A percentile compares a stretch with the other conserved stretches of the same genome.
Conservation (phyloP, 1,284 basidiomycete species). For the Heliocybe sulcata region DNA sequence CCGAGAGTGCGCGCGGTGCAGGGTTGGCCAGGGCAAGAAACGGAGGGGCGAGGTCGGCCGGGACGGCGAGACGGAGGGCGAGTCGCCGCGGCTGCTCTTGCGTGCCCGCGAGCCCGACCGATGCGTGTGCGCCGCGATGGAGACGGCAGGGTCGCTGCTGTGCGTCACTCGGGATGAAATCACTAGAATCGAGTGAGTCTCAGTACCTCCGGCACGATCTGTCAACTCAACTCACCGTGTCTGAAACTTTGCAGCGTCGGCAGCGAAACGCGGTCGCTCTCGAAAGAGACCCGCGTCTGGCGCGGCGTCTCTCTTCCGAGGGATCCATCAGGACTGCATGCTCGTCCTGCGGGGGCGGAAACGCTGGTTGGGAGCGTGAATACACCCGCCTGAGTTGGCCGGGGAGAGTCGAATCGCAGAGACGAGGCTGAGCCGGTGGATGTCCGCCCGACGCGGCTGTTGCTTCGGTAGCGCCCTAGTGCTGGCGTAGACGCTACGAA, state of each 20-base stretch:
- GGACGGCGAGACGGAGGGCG: slow-evolving; percentile 27
- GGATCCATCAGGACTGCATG: slow-evolving; percentile 23
- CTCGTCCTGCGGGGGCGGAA: slow-evolving; percentile 9
- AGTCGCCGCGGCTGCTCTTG: slow-evolving; percentile 1
- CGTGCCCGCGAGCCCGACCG: neutral
- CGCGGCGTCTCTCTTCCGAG: slow-evolving; percentile 21
- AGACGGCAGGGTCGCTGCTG: neutral
- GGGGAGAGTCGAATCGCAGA: slow-evolving; percentile 20
- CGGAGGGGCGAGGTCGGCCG: slow-evolving; percentile 37
- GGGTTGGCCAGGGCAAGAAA: slow-evolving; percentile 24
- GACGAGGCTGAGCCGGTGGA: slow-evolving; percentile 18
- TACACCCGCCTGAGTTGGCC: slow-evolving; percentile 10
- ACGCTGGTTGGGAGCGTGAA: slow-evolving; percentile 12
- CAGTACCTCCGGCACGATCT: neutral
- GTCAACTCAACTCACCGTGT: slow-evolving; percentile 15
- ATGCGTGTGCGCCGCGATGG: neutral
- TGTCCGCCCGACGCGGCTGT: slow-evolving; percentile 14
- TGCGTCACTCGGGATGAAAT: neutral
- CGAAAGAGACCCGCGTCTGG: slow-evolving; percentile 32
- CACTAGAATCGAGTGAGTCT: neutral
- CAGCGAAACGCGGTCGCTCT: slow-evolving; percentile 25
- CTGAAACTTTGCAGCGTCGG: slow-evolving; percentile 23
- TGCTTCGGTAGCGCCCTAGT: slow-evolving; percentile 17
- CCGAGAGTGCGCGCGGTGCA: slow-evolving; percentile 29
- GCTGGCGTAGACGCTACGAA: slow-evolving; percentile 19